Base-by-base conservation (phyloP, 163 green algal genomes). In the Chloroidium sp. region DNA sequence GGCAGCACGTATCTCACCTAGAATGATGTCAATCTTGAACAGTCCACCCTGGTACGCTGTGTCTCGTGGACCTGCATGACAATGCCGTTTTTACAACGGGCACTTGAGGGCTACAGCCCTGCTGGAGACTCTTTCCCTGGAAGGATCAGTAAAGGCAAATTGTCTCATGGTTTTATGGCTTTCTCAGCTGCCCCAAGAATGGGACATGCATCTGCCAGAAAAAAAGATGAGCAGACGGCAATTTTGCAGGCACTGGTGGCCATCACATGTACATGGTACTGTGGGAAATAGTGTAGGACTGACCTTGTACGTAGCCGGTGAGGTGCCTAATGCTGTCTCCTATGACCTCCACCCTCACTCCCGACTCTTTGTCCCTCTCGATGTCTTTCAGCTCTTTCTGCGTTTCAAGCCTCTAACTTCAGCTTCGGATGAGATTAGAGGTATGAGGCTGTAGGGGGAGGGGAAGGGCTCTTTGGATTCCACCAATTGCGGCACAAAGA, bases 361-460 rank as follows among this genome's bases (percentile, higher is more conserved):
- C 90, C 36, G 87, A 90, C 1, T 77, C 84, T 64, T 85, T 90
- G 78, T 94, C 90, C 0, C 84, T 75, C 4, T 89, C 82, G 13
- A 94, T 93, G 77, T 94, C 89, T 12, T 80, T 82, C 67, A 94
- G 84, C 77, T 94, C 90, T 82, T 93, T 94, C 88, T 94, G 88
- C 75, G 36, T 36, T 36, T 36, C 36, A 36, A 36, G 36, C 36
- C 36, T 36, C 36, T 36, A 36, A 36, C 36, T 36, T 36, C 36
- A 36, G 36, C 36, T 36, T 36, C 36, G 36, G 36, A 36, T 36
- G 36, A 36, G 36, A 36, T 36, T 36, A 36, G 36, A 36, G 36
- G 36, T 36, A 36, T 36, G 36, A 36, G 36, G 36, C 36, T 36
- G 36, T 36, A 36, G 36, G 36, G 36, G 36, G 36, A 36, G 36